A percentile compares a stretch with the other conserved stretches of the same genome.
Evolutionary conservation across 139 green algal species (phyloP).

Genomic region (Mesostigma viride): DNA sequence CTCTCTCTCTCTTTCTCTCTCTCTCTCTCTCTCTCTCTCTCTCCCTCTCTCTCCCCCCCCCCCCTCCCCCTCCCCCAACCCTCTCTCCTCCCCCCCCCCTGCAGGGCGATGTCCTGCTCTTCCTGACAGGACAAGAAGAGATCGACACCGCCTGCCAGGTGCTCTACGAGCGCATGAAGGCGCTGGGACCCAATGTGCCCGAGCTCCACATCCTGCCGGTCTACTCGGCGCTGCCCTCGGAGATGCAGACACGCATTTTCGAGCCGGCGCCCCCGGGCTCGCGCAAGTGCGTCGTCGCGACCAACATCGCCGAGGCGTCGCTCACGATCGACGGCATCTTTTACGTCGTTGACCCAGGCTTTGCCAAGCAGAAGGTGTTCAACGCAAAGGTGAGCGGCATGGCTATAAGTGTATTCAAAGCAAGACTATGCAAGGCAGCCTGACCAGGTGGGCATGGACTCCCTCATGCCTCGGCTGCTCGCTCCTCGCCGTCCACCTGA

Average conservation of each 20-base stretch:
- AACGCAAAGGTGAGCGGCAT: conserved; percentile 64
- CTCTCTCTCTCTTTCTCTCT: no score
- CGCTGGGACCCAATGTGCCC: conserved; percentile 67
- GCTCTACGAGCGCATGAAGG: conserved; percentile 89
- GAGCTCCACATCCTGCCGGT: conserved; percentile 92
- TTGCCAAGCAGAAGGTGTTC: conserved; percentile 68
- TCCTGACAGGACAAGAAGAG: conserved; percentile 74
- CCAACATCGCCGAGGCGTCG: conserved; percentile 96
- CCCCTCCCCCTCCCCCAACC: no score
- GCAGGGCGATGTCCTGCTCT: conserved; percentile 78
- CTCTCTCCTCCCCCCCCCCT: no score
- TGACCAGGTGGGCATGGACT: no score
- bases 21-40: no score
- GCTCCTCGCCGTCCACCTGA: no score
- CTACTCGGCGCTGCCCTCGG: conserved; percentile 66
- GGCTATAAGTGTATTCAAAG: no score
- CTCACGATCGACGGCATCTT: conserved; percentile 98
- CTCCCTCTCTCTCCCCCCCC: no score
- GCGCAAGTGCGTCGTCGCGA: conserved; percentile 90
- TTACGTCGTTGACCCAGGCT: conserved; percentile 88
- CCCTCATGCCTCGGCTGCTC: no score
- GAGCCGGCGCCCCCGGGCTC: conserved; percentile 76
- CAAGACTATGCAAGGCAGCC: no score
- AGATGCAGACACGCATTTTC: conserved; percentile 93
- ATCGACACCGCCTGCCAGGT: conserved; percentile 65